Percentiles rank a stretch among this genome's conserved stretches.
Conservation (phyloP, 2,329 filamentous ascomycete species). For the Cadophora sp. region DNA sequence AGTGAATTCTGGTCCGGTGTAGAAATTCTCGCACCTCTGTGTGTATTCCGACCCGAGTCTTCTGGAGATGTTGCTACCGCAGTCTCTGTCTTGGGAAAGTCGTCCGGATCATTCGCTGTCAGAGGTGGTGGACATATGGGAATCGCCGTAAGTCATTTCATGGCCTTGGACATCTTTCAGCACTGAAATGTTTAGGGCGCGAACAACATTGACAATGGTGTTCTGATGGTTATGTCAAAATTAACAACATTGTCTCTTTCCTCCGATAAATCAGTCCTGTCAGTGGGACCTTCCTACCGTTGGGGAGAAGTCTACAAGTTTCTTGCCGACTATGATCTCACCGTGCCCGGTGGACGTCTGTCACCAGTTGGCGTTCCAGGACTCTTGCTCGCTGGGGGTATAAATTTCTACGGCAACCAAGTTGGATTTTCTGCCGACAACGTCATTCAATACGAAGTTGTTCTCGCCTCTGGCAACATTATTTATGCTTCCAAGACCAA, state of each 20-base stretch:
- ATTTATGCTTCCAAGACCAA: conserved; percentile 49
- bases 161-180: not conserved
- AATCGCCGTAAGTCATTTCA: conserved; percentile 3
- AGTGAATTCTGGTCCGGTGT: conserved; percentile 16
- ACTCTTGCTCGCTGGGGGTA: conserved; percentile 13
- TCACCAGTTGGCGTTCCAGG: conserved; percentile 18
- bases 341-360: conserved; percentile 14
- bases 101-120: conserved; percentile 7
- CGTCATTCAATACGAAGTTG: conserved; percentile 37
- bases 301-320: conserved; percentile 18
- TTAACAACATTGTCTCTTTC: conserved; percentile 4
- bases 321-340: conserved; percentile 1
- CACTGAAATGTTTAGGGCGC: conserved; percentile 2
- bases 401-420: conserved; percentile 19
- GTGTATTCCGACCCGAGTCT: conserved; percentile 12
- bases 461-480: conserved; percentile 56
- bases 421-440: conserved; percentile 11
- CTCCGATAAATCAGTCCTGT: not conserved
- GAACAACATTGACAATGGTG: conserved; percentile 16
- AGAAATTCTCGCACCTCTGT: conserved; percentile 6
- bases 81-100: not conserved
- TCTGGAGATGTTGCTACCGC: conserved; percentile 1
- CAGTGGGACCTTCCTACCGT: conserved; percentile 3
- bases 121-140: conserved; percentile 19
- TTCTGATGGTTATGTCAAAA: conserved; percentile 18